A percentile compares a stretch with the other conserved stretches of the same genome.
These are phyloP conservation scores for Bolboschoenoplectus hybrid DNA, from an alignment of 202 grass and related monocot species.

Conservation along the genomic window DNA sequence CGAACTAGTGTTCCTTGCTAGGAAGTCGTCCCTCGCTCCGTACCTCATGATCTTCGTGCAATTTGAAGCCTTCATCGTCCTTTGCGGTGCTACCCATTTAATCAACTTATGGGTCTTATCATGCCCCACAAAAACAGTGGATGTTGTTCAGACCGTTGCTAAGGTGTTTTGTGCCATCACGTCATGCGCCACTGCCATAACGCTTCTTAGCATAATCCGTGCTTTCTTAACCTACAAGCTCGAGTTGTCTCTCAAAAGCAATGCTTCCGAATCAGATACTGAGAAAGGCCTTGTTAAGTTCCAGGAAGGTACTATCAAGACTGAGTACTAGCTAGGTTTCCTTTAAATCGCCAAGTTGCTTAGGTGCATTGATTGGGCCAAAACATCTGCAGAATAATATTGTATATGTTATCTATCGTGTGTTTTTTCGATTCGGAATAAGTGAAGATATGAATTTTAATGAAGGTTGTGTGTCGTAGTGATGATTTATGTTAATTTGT, in stretches of 20 bases:
- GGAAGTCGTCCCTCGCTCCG: constrained; percentile 68
- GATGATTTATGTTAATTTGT: not conserved
- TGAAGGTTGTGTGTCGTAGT: not conserved
- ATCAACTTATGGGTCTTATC: constrained; percentile 89
- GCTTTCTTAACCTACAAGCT: constrained; percentile 71
- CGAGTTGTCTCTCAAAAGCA: constrained; percentile 77
- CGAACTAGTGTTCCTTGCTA: constrained; percentile 78
- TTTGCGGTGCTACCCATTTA: constrained; percentile 76
- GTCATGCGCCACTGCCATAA: constrained; percentile 75
- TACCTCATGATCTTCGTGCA: constrained; percentile 79
- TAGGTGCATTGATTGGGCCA: not conserved
- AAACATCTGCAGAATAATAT: not conserved
- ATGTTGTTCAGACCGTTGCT: constrained; percentile 66
- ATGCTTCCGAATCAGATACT: constrained; percentile 77
- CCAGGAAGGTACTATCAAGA: constrained; percentile 72
- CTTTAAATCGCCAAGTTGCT: constrained; percentile 64
- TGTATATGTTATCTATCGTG: not conserved
- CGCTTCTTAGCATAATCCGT: constrained; percentile 80
- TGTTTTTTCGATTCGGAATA: not conserved
- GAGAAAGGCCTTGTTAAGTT: constrained; percentile 75
- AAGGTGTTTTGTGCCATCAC: constrained; percentile 73
- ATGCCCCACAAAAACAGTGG: constrained; percentile 60
- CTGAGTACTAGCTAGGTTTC: constrained; percentile 88
- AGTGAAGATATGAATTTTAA: not conserved
- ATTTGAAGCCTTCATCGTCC: constrained; percentile 76